Evolutionary conservation across 1,284 basidiomycete species (phyloP), one percentile per base, ranked within the genome.

Genomic region (Phaffia rhodozyma): DNA sequence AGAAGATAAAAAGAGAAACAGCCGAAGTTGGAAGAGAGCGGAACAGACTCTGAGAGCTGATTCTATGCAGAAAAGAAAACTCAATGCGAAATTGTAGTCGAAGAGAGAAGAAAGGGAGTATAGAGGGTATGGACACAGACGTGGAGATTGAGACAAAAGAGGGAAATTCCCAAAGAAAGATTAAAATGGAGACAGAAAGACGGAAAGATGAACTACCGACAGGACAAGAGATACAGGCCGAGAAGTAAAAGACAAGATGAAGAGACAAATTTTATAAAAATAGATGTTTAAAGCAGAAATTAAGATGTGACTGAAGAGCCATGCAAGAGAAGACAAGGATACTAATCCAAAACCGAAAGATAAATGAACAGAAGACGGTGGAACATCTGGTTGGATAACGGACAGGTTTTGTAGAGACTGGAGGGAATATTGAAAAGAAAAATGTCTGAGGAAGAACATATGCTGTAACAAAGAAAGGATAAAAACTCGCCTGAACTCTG

Each of bases 151-250:
- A 74, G 56, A 0, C 72, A 63, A 9, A 68, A 43, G 7, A 43
- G 16, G 38, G 38, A 43, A 16, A 43, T 43, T 34, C 38, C 38
- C 38, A 43, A 43, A 16, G 16, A 7, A 16, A 43, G 71, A 5
- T 75, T 76, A 18, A 76, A 63, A 58, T 76, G 76, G 5, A 72
- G 72, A 5, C 77, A 60, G 3, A 75, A 63, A 60, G 73, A 70
- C 18, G 77, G 32, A 9, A n/a, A n/a, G n/a, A n/a, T n/a, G n/a
- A 69, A 59, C 77, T 76, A 48, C 72, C 70, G 2, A 73, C 75
- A 21, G 25, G 29, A 27, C 34, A 58, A 55, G 23, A 23, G 58
- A 32, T 51, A 25, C 27, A 60, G 25, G 5, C n/a, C 25, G 52
- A 50, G 6, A 50, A 59, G 23, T 5, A 11, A 59, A 23, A 9